Evolutionary conservation across 208 protist genomes (phyloP), one percentile per base, ranked within the genome.

Genomic region (Acanthamoeba polyphaga): DNA sequence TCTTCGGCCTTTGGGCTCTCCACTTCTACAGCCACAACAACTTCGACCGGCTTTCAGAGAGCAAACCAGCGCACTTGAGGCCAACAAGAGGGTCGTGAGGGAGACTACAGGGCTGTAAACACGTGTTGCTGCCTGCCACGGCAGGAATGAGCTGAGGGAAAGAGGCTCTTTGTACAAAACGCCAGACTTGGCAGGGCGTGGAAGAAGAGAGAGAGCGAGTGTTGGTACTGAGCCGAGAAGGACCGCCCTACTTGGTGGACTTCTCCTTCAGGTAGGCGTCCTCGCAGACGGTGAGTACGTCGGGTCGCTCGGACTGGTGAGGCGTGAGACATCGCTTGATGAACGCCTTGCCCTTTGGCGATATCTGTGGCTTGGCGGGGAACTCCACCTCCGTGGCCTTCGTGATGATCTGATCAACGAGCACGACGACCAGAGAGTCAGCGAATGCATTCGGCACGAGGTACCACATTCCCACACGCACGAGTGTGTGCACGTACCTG

Each of bases 261-360:
- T 82, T 82, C 34, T 89, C 82, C n/a, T 80, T 91, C 62, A 96
- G 76, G 80, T 96, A 96, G 43, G 91, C 9, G 64, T 96, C 91
- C 55, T 90, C 68, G n/a, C 82, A 96, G 12, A 96, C 53, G 62
- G 76, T 92, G 32, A 88, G 43, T 3, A 96, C 80, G 51, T 96
- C 95, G 49, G 95, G 95, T 70, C 95, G 74, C 24, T 80, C 22
- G 9, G 24, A 7, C 32, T 88, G 68, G 17, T 96, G 29, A 29
- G 82, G 82, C 4, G 55, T 89, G 55, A 93, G 89, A 68, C 89
- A 93, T 15, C 89, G 64, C 64, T 62, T 80, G 53, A 93, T 93
- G 70, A 93, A 93, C 68, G 32, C 88, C 94, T 95, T 95, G 34
- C 32, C 51, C 66, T 95, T 46, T 22, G n/a, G n/a, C 9, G 94